phyloP scores from a whole-genome alignment of 768 basidiomycete genomes.

The Pisolithus tinctorius region DNA sequence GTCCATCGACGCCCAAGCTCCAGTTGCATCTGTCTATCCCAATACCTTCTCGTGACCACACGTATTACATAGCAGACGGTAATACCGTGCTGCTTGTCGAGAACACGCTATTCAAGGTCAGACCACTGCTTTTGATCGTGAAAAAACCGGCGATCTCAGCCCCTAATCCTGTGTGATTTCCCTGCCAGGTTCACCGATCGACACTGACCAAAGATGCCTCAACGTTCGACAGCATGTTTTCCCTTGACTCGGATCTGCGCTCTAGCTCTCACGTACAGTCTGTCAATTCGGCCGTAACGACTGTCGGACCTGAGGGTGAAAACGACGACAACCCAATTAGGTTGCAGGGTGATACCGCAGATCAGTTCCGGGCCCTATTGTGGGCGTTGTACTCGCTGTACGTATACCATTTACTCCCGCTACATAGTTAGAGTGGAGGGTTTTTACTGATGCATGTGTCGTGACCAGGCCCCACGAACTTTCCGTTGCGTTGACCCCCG shows the following conservation, averaged over 20 bases:
- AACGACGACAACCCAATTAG: constrained; percentile 46
- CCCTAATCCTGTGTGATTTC: constrained; percentile 11
- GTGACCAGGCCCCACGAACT: constrained; percentile 38
- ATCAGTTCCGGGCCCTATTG: constrained; percentile 46
- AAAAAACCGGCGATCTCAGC: constrained; percentile 11
- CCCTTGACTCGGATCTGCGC: constrained; percentile 31
- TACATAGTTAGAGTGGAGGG: no score
- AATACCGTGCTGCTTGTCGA: constrained; percentile 38
- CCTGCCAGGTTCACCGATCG: constrained; percentile 32
- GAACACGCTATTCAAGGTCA: constrained; percentile 45
- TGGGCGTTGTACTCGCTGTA: constrained; percentile 50
- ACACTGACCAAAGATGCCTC: constrained; percentile 39
- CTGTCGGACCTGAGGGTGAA: constrained; percentile 36
- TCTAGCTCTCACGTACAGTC: constrained; percentile 10
- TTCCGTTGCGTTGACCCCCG: constrained; percentile 34
- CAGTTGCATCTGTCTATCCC: constrained; percentile 27
- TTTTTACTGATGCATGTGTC: background rate
- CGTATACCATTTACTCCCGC: constrained; percentile 17
- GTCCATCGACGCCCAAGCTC: constrained; percentile 28
- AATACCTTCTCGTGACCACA: constrained; percentile 30
- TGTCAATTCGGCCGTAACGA: constrained; percentile 16
- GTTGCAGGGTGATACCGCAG: constrained; percentile 40
- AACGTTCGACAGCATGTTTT: constrained; percentile 42
- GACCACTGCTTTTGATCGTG: constrained; percentile 1
- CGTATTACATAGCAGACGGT: constrained; percentile 36